Evolutionary conservation across 192 early-diverging fungal species (phyloP).

Genomic region (Coemansia sp.): DNA sequence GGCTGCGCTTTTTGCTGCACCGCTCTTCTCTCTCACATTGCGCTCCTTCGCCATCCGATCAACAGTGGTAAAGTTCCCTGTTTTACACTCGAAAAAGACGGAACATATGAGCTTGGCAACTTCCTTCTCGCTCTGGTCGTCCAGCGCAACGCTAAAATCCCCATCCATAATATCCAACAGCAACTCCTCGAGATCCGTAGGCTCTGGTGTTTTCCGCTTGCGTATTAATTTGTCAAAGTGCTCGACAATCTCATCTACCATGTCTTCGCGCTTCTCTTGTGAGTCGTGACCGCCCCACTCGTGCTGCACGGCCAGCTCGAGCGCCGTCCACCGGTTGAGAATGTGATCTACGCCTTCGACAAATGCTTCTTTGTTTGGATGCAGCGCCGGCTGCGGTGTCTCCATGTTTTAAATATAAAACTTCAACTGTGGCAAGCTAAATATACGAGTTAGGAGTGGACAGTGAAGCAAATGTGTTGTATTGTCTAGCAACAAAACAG

Average conservation of each 20-base stretch:
- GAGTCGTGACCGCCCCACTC: constrained; percentile 70
- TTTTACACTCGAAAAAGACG: constrained; percentile 39
- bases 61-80: constrained; percentile 36
- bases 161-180: constrained; percentile 37
- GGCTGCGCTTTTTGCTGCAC: constrained; percentile 10
- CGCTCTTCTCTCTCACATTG: constrained; percentile 25
- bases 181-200: constrained; percentile 39
- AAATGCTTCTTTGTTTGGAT: constrained; percentile 50
- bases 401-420: not conserved
- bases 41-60: constrained; percentile 40
- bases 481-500: not conserved
- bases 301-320: constrained; percentile 68
- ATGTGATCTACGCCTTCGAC: constrained; percentile 63
- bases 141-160: constrained; percentile 39
- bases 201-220: constrained; percentile 31
- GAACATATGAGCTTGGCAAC: constrained; percentile 26
- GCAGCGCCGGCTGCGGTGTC: constrained; percentile 16
- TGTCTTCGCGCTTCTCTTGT: constrained; percentile 66
- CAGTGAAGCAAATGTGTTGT: not conserved
- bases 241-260: constrained; percentile 64
- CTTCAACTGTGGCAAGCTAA: not conserved
- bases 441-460: not conserved
- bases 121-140: constrained; percentile 46
- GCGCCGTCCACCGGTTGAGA: constrained; percentile 67
- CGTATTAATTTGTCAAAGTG: constrained; percentile 56